Evolutionary conservation across 768 basidiomycete genomes (phyloP).

Genomic region (Lentinula sp.): DNA sequence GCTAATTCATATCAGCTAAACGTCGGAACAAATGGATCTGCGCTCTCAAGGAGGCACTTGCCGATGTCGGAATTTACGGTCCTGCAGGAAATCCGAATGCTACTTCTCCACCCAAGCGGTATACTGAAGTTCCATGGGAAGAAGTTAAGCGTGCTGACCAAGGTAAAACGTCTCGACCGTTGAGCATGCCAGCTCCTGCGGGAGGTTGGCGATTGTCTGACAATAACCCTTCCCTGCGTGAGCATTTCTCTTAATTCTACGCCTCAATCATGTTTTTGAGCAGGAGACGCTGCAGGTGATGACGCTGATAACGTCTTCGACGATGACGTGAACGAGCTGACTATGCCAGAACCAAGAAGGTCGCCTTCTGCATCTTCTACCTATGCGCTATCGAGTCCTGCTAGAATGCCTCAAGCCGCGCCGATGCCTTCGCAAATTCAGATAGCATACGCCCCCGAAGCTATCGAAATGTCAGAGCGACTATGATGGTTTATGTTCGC

Average conservation of each 20-base stretch:
- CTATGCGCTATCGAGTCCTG: background rate
- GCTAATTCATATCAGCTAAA: constrained; percentile 38
- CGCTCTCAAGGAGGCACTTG: constrained; percentile 68
- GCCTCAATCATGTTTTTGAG: background rate
- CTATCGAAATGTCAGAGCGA: background rate
- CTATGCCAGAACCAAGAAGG: constrained; percentile 17
- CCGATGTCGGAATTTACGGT: constrained; percentile 67
- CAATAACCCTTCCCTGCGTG: constrained; percentile 44
- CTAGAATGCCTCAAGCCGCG: background rate
- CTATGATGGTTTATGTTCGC: background rate
- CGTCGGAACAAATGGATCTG: constrained; percentile 92
- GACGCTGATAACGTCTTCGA: constrained; percentile 39
- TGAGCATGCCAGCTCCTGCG: constrained; percentile 22
- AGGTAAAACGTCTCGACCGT: constrained; percentile 14
- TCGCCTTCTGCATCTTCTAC: background rate
- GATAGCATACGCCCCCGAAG: background rate
- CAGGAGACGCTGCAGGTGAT: constrained; percentile 23
- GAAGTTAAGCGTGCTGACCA: constrained; percentile 38
- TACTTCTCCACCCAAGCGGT: constrained; percentile 46
- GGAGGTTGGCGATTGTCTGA: constrained; percentile 49
- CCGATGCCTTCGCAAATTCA: background rate
- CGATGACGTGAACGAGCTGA: constrained; percentile 32
- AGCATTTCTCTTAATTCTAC: constrained; percentile 11
- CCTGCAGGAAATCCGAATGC: constrained; percentile 45
- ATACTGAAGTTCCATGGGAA: constrained; percentile 73